These are phyloP conservation scores for Fusarium piperis DNA, from an alignment of 2,329 filamentous ascomycete genomes.

Conservation along the genomic window DNA sequence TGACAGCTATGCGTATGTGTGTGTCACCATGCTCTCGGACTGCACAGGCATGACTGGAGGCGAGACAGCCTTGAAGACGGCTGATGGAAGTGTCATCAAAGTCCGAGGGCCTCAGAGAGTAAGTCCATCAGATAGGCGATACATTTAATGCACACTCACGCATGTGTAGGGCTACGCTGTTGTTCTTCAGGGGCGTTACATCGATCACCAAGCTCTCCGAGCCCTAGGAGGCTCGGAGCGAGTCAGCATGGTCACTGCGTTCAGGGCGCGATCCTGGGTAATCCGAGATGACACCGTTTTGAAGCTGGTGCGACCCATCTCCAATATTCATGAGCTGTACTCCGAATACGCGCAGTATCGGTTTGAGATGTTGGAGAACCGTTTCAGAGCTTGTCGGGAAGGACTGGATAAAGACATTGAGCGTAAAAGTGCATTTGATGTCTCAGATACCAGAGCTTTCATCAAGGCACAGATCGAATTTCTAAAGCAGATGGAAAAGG, in stretches of 20 bases:
- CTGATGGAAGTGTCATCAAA: slow-evolving; percentile 63
- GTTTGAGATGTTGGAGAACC: background rate
- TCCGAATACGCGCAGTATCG: background rate
- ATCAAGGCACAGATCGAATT: background rate
- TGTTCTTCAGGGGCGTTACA: slow-evolving; percentile 72
- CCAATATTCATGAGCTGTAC: background rate
- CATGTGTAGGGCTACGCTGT: slow-evolving; percentile 63
- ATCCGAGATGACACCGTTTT: slow-evolving; percentile 64
- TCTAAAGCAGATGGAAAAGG: background rate
- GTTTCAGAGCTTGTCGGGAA: background rate
- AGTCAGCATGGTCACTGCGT: slow-evolving; percentile 73
- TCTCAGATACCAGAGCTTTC: background rate
- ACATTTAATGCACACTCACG: slow-evolving; percentile 50
- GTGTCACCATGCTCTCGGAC: slow-evolving; percentile 72
- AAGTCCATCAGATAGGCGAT: slow-evolving; percentile 42
- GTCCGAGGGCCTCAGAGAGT: slow-evolving; percentile 67
- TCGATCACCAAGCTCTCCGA: slow-evolving; percentile 69
- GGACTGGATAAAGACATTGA: background rate
- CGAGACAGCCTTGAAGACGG: slow-evolving; percentile 67
- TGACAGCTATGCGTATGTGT: slow-evolving; percentile 74
- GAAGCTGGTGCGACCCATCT: background rate
- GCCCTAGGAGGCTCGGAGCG: slow-evolving; percentile 68
- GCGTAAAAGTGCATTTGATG: background rate
- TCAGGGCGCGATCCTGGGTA: slow-evolving; percentile 65
- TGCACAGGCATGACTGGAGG: slow-evolving; percentile 72